A percentile compares a stretch with the other conserved stretches of the same genome.
Evolutionary conservation across 768 basidiomycete species (phyloP).

Genomic region (Suillus decipiens): DNA sequence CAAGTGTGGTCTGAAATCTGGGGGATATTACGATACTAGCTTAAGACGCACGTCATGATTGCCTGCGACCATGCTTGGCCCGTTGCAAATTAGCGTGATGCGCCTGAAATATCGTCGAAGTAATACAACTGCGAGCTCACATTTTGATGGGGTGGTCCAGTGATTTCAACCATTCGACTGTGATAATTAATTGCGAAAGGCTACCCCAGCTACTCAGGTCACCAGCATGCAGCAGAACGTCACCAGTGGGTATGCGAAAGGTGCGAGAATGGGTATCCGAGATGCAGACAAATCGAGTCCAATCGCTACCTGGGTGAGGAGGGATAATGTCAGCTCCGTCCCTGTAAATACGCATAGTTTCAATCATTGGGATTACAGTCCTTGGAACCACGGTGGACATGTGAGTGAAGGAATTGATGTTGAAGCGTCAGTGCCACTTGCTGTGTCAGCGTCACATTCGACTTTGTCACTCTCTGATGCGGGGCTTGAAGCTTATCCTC

Average conservation of each 20-base stretch:
- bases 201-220: slow-evolving; percentile 59
- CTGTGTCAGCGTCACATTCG: not conserved
- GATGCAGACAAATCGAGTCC: slow-evolving; percentile 39
- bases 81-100: not conserved
- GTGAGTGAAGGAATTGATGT: not conserved
- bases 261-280: slow-evolving; percentile 35
- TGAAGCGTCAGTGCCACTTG: not conserved
- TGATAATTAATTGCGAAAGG: slow-evolving; percentile 44
- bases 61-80: slow-evolving; percentile 61
- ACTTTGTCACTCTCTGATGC: too few relatives aligned
- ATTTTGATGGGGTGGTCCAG: slow-evolving; percentile 64
- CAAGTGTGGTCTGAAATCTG: not conserved
- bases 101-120: not conserved
- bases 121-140: slow-evolving; percentile 33
- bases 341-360: not conserved
- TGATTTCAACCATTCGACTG: slow-evolving; percentile 57
- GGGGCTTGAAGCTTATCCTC: too few relatives aligned
- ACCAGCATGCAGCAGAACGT: slow-evolving; percentile 66
- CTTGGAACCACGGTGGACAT: not conserved
- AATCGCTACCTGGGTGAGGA: slow-evolving; percentile 32
- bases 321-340: slow-evolving; percentile 19
- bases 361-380: not conserved
- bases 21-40: not conserved
- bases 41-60: slow-evolving; percentile 57
- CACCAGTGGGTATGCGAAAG: slow-evolving; percentile 57